Base-by-base conservation (phyloP, 176 grass and related monocot genomes). In the Lolium multiflorum region DNA sequence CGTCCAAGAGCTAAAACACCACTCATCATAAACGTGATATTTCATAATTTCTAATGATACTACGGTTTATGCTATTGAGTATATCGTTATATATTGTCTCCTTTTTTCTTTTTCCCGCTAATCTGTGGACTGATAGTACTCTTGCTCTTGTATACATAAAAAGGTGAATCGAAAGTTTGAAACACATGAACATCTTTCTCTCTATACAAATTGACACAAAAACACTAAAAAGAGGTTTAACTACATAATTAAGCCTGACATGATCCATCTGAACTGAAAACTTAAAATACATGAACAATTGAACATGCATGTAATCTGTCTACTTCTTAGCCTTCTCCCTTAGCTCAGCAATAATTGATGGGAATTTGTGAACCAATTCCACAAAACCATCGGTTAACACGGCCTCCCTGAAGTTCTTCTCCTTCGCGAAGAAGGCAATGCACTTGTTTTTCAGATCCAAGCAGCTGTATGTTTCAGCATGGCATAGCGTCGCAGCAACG, bases 381-480 rank as follows among this genome's bases (percentile, higher is more conserved):
- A 63, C 60, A 22, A 63, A 63, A 0, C 60, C 60, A 4, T 69
- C 46, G 13, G 79, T 91, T 6, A 91, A 70, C 1, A 75, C 69
- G 2, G 74, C 82, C 0, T 88, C 51, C 75, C 28, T 89, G 59
- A 94, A 91, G 14, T 89, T 94, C 11, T 68, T 20, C 3, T 69
- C 81, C 0, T 31, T 61, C 0, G 59, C 47, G 2, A 92, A 78
- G 78, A 95, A 92, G 0, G 49, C 84, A 6, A 95, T 54, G 81
- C 93, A 95, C 24, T 69, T 87, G 2, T 24, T 70, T 22, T 95
- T 95, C 7, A 95, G 84, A 44, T 84, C 82, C 11, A 0, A 39
- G 79, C 90, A 92, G 74, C 56, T 85, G 35, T 90, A 46, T 50
- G 31, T 88, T 66, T 95, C 93, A 4, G 93, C 93, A n/a, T 61